A percentile compares a stretch with the other conserved stretches of the same genome.
Conservation (phyloP, 305 asterid genomes). For the Coffea humblotiana region DNA sequence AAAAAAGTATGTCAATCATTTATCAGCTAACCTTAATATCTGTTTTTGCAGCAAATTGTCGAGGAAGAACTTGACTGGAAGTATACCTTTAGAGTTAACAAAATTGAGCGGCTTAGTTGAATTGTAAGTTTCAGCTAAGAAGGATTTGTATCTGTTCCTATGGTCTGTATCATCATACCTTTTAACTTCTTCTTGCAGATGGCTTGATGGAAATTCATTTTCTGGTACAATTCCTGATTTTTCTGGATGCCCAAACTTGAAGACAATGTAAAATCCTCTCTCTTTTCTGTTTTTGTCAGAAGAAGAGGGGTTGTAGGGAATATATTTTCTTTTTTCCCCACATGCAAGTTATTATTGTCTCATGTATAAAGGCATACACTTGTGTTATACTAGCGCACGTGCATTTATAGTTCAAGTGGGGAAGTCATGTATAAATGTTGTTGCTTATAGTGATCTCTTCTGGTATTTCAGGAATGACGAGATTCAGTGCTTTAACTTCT, state of each 20-base stretch:
- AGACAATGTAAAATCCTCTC: slow-evolving; percentile 51
- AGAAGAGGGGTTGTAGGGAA: background rate
- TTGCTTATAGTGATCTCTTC: background rate
- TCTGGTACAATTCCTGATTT: slow-evolving; percentile 90
- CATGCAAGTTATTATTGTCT: background rate
- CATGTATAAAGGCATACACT: background rate
- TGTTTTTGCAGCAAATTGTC: slow-evolving; percentile 71
- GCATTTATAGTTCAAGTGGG: background rate
- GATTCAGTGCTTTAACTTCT: slow-evolving; percentile 6
- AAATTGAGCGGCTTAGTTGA: slow-evolving; percentile 59
- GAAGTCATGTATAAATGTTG: background rate
- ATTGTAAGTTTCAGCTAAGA: slow-evolving; percentile 49
- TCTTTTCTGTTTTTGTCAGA: slow-evolving; percentile 12
- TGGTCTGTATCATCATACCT: background rate
- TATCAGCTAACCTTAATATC: background rate
- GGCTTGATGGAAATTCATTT: slow-evolving; percentile 86
- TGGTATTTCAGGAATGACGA: background rate
- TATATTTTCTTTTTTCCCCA: too few relatives aligned
- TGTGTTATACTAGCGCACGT: background rate
- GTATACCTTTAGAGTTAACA: slow-evolving; percentile 63
- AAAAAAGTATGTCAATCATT: background rate
- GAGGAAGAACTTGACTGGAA: slow-evolving; percentile 67
- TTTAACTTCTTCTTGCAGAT: slow-evolving; percentile 50
- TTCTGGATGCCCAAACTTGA: slow-evolving; percentile 85
- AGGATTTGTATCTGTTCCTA: background rate